Base-by-base conservation (phyloP, 805 yeast genomes). In the Grigorovia yakushimaensis region DNA sequence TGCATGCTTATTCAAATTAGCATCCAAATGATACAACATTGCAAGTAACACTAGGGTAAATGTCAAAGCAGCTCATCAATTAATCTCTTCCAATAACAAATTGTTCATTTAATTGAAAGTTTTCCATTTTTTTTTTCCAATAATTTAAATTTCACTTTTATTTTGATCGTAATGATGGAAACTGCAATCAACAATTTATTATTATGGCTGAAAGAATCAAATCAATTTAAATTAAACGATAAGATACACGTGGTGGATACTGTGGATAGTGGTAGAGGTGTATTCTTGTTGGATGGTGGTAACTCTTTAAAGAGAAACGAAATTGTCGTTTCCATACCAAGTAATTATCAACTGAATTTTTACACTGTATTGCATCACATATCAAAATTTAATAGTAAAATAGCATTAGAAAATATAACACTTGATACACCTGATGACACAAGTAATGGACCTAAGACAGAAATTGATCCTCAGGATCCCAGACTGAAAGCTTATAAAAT, bases 251-350 rank as follows among this genome's bases (percentile, higher is more conserved):
- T 81, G 7, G 58, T 55, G 11, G 73, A 75, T 27, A 67, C 73
- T 11, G 54, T 55, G 1, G 67, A 64, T 9, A 67, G 77, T 15
- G 95, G 95, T 17, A 73, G 88, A 59, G 85, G 87, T 48, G 72
- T 87, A 22, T 66, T 73, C 4, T 47, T 54, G 73, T 82, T 19
- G 47, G 19, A 3, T 33, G 17, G 37, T 17, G 2, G 59, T 0
- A 44, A 48, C 6, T 1, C 56, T 10, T 22, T 87, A n/a, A 53
- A 49, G 4, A 52, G 57, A 11, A 65, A 72, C 43, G 77, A 77
- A 46, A 59, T 62, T 15, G 56, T 86, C 17, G 68, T 84, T 6
- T 70, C 72, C 41, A 76, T 86, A 17, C 82, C 87, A 1, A 77
- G 73, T 21, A 64, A 75, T 0, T 77, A 70, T 54, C 73, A 84